A percentile compares a stretch with the other conserved stretches of the same genome.
Conservation (phyloP, 129 eudicot species). For the Flaveria sonorensis region DNA sequence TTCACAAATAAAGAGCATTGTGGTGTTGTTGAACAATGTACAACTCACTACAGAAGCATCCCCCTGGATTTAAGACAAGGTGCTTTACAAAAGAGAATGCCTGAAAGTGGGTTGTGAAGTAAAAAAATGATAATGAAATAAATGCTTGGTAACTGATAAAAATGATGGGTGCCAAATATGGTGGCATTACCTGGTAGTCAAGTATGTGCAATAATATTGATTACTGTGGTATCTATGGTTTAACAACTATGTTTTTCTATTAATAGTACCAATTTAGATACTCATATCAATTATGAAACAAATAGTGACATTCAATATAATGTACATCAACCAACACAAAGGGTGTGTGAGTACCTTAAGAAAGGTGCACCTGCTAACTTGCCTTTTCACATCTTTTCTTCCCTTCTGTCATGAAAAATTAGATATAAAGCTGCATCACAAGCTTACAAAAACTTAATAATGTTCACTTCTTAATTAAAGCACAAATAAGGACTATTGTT, state of each 20-base stretch:
- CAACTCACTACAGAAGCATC: conserved; percentile 6
- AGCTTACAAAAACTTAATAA: neutral
- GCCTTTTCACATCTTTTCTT: conserved; percentile 36
- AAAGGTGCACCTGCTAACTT: conserved; percentile 51
- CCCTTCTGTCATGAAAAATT: conserved; percentile 43
- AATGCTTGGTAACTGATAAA: neutral
- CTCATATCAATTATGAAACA: neutral
- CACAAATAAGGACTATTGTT: neutral
- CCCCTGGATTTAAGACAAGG: neutral
- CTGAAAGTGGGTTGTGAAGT: neutral
- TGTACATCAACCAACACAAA: conserved; percentile 3
- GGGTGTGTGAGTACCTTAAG: conserved; percentile 50
- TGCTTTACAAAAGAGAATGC: neutral
- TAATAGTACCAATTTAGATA: neutral
- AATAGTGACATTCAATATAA: neutral
- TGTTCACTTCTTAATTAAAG: conserved; percentile 2
- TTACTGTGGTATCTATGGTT: neutral
- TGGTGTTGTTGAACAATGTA: conserved; percentile 1
- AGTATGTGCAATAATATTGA: neutral
- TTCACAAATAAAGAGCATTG: conserved; percentile 1
- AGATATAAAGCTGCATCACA: conserved; percentile 16
- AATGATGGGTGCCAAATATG: neutral
- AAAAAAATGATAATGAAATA: neutral
- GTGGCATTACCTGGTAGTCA: neutral
- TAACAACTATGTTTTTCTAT: neutral